Evolutionary conservation across 1,284 basidiomycete genomes (phyloP), one percentile per base, ranked within the genome.

Genomic region (Apiotrichum porosum): DNA sequence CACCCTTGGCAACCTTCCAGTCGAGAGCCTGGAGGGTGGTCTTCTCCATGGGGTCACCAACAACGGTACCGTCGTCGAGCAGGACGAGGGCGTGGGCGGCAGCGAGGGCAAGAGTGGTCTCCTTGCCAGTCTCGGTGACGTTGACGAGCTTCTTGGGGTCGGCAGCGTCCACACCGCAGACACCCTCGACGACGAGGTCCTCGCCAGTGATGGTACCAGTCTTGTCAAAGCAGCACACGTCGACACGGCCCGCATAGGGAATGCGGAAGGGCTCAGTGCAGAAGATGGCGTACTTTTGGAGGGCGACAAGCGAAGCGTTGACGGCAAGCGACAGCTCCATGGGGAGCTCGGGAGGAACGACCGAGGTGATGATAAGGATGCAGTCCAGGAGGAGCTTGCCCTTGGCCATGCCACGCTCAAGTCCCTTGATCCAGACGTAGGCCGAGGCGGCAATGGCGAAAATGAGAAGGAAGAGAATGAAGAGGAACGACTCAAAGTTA

Each of bases 41-140:
- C 76, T 94, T 94, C 73, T 99, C 94, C 94, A 99, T 99, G 0
- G 95, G 94, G 69, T 99, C 95, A 14, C 94, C 95, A 30, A 98
- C 93, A 31, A 95, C 78, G 1, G 84, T 85, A 4, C 91, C 94
- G 64, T 80, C 80, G 41, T 97, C 92, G 32, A 99, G 80, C 43
- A 89, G 80, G 18, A 98, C 94, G 4, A 99, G 78, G 0, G 95
- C 93, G 66, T 99, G 95, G 0, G 95, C 93, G 8, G 90, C 84
- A 36, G 94, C 94, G 13, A 99, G 82, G 48, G 90, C 89, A 0
- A 89, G 77, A 3, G 83, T 88, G 0, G 94, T 97, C 56, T 91
- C 83, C 40, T 81, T 79, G 2, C 80, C 76, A 9, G 85, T 82
- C 44, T 86, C 81, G 56, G 84, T 85, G 41, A 97, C 85, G 41